phyloP scores from a whole-genome alignment of 2,329 filamentous ascomycete genomes.

The Achaetomium macrosporum region DNA sequence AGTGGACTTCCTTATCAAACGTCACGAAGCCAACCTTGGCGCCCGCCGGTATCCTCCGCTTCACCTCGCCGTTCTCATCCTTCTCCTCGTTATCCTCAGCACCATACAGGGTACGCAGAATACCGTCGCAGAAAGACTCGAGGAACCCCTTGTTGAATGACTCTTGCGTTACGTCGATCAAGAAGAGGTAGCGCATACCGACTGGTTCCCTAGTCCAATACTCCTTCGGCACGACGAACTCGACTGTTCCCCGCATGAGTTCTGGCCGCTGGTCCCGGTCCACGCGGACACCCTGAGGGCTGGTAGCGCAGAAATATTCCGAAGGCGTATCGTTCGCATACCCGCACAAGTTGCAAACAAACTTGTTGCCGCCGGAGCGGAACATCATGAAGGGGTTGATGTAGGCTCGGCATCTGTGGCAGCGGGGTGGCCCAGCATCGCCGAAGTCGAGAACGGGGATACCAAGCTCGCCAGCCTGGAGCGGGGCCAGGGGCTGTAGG shows the following conservation, averaged over 20 bases:
- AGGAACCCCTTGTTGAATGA: constrained; percentile 86
- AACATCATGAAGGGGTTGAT: constrained; percentile 99
- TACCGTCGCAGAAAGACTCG: constrained; percentile 84
- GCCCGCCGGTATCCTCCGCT: constrained; percentile 63
- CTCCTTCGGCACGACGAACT: constrained; percentile 95
- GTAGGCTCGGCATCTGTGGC: constrained; percentile 87
- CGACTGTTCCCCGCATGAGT: constrained; percentile 84
- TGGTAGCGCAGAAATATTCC: constrained; percentile 91
- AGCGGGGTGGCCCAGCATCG: constrained; percentile 81
- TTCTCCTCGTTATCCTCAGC: constrained; percentile 48
- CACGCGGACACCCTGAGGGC: constrained; percentile 76
- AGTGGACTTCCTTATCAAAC: constrained; percentile 94
- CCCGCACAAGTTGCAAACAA: constrained; percentile 96
- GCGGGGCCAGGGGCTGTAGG: constrained; percentile 77
- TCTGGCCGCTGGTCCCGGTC: constrained; percentile 88
- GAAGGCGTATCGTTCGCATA: constrained; percentile 90
- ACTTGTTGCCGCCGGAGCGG: constrained; percentile 86
- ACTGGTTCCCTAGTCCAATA: constrained; percentile 97
- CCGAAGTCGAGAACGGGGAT: constrained; percentile 95
- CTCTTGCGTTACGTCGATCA: constrained; percentile 91
- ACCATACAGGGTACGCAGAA: constrained; percentile 78
- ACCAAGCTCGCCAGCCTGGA: constrained; percentile 77
- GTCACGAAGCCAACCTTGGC: constrained; percentile 92
- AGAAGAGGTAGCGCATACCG: constrained; percentile 79
- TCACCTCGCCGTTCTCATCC: constrained; percentile 48